Percentiles rank a stretch among this genome's conserved stretches.
phyloP scores from a whole-genome alignment of 2,329 filamentous ascomycete genomes.

The Pseudocercospora ulei region DNA sequence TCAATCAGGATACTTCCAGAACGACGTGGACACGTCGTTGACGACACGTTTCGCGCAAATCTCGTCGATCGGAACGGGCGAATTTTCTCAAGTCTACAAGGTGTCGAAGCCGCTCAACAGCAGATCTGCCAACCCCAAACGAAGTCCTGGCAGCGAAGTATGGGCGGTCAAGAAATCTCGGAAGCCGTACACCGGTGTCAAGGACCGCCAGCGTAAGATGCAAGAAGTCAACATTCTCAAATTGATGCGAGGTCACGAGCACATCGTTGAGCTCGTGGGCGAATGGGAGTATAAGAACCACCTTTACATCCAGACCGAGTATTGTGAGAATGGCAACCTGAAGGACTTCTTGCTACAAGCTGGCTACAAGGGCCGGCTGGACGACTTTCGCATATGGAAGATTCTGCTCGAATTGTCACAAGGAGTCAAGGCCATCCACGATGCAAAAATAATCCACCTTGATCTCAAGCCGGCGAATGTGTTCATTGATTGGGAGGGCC shows the following conservation, averaged over 20 bases:
- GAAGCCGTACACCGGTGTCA: slow-evolving; percentile 64
- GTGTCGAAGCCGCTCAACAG: slow-evolving; percentile 48
- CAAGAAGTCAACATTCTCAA: slow-evolving; percentile 74
- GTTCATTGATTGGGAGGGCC: slow-evolving; percentile 69
- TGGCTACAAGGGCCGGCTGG: slow-evolving; percentile 73
- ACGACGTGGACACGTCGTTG: slow-evolving; percentile 65
- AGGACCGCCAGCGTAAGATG: slow-evolving; percentile 72
- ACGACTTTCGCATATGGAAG: slow-evolving; percentile 99
- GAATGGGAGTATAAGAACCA: slow-evolving; percentile 79
- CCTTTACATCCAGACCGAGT: slow-evolving; percentile 96
- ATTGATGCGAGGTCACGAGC: slow-evolving; percentile 67
- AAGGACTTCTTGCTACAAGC: slow-evolving; percentile 75
- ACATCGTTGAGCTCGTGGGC: slow-evolving; percentile 73
- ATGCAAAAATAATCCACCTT: slow-evolving; percentile 73
- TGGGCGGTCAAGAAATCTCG: slow-evolving; percentile 93
- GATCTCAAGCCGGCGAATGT: slow-evolving; percentile 81
- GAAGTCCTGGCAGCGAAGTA: slow-evolving; percentile 40
- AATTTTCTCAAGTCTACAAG: slow-evolving; percentile 87
- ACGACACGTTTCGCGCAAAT: slow-evolving; percentile 70
- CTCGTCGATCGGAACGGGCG: slow-evolving; percentile 70
- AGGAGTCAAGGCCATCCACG: slow-evolving; percentile 84
- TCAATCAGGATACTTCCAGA: slow-evolving; percentile 58
- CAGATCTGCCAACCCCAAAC: slow-evolving; percentile 14
- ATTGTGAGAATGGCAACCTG: slow-evolving; percentile 85
- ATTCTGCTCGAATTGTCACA: slow-evolving; percentile 71